A percentile compares a stretch with the other conserved stretches of the same genome.
Evolutionary conservation across 2,329 filamentous ascomycete genomes (phyloP).

Genomic region (Arthrocladium fulminans): DNA sequence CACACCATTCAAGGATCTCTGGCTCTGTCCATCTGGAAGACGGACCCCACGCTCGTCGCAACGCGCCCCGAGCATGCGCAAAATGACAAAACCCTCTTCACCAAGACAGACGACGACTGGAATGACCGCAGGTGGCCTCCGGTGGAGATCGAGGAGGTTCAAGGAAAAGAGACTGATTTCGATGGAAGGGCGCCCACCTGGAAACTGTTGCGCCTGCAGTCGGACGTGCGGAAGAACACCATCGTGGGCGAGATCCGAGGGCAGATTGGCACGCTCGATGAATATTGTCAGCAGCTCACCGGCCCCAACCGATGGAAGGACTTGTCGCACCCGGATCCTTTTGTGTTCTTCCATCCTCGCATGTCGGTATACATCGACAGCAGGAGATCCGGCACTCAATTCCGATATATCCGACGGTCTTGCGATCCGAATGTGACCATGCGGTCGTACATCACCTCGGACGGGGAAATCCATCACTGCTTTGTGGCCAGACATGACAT

Average conservation of each 20-base stretch:
- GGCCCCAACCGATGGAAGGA: constrained; percentile 58
- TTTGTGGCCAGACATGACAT: constrained; percentile 76
- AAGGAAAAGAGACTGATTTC: constrained; percentile 40
- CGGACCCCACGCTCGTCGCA: constrained; percentile 60
- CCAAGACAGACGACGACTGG: constrained; percentile 46
- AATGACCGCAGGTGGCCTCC: constrained; percentile 47
- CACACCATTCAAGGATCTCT: constrained; percentile 66
- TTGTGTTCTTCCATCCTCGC: constrained; percentile 78
- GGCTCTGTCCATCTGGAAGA: constrained; percentile 68
- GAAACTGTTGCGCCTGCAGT: constrained; percentile 49
- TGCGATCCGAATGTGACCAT: constrained; percentile 83
- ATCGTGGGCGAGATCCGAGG: constrained; percentile 69
- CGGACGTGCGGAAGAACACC: constrained; percentile 42
- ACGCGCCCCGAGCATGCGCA: constrained; percentile 53
- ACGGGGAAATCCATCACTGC: constrained; percentile 83
- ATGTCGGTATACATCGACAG: constrained; percentile 92
- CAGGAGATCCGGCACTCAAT: constrained; percentile 70
- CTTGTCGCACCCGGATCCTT: constrained; percentile 52
- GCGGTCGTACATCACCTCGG: constrained; percentile 69
- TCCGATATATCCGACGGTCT: constrained; percentile 84
- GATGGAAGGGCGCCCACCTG: constrained; percentile 57
- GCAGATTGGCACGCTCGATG: constrained; percentile 62
- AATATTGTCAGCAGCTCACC: constrained; percentile 56
- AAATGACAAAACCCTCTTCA: constrained; percentile 61
- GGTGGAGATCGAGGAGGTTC: constrained; percentile 45